These are phyloP conservation scores for Metschnikowia continentalis DNA, from an alignment of 805 yeast genomes.

Conservation along the genomic window DNA sequence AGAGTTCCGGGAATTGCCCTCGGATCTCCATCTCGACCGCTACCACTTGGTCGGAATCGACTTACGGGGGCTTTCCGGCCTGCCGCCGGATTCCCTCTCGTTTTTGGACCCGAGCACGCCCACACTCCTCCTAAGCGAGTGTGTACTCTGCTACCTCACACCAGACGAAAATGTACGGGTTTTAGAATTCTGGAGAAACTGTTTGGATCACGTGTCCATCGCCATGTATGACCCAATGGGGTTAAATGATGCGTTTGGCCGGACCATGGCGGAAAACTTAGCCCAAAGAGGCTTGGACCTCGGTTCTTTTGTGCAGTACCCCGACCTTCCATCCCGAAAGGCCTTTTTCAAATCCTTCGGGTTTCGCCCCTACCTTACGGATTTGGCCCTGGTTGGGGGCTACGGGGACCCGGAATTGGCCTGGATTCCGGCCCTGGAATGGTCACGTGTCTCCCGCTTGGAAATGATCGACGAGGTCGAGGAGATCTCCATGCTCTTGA, in stretches of 20 bases:
- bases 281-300: slow-evolving; percentile 57
- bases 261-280: slow-evolving; percentile 62
- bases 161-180: slow-evolving; percentile 46
- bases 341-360: slow-evolving; percentile 22
- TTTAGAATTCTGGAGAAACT: slow-evolving; percentile 37
- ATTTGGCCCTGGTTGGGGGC: slow-evolving; percentile 42
- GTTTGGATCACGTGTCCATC: slow-evolving; percentile 29
- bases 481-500: slow-evolving; percentile 57
- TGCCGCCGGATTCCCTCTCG: slow-evolving; percentile 8
- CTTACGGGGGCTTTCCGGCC: slow-evolving; percentile 34
- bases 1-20: slow-evolving; percentile 21
- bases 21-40: slow-evolving; percentile 31
- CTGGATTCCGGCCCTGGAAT: slow-evolving; percentile 45
- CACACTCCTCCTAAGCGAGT: slow-evolving; percentile 66
- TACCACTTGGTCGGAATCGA: slow-evolving; percentile 58
- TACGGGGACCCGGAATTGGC: slow-evolving; percentile 21
- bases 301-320: slow-evolving; percentile 52
- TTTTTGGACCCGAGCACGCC: slow-evolving; percentile 38
- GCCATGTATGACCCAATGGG: slow-evolving; percentile 71
- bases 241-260: slow-evolving; percentile 58
- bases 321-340: slow-evolving; percentile 34
- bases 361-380: slow-evolving; percentile 38
- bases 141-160: slow-evolving; percentile 68
- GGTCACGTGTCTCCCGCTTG: slow-evolving; percentile 43
- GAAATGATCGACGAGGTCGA: slow-evolving; percentile 76